Evolutionary conservation across 2,329 filamentous ascomycete species (phyloP), one percentile per base, ranked within the genome.

Genomic region (Neonectria ditissima): DNA sequence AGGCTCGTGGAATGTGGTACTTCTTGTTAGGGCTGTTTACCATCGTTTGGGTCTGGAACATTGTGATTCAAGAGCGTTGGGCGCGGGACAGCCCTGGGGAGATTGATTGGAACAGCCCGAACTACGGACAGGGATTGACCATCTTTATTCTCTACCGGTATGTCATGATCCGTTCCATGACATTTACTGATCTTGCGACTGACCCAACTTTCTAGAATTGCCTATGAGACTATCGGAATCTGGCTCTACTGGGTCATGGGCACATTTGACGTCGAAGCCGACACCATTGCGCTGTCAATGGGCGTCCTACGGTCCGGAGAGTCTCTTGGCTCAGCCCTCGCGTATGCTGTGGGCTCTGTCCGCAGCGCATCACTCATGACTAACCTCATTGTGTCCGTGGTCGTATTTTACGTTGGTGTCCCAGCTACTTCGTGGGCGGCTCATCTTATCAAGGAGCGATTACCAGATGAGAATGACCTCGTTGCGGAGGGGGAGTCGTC

Each of bases 21-120:
- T 13, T 13, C 13, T 14, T 44, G 11, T 13, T 44, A 10, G 41
- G 10, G 5, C 41, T 44, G 4, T 24, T 44, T 10, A 22, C 41
- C 10, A 7, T 44, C 41, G 41, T 44, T 11, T 44, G 41, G 54
- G 41, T 56, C 10, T 56, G 54, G 54, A 56, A 48, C 22, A 41
- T 56, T 20, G 54, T 41, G 22, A 39, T 56, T 34, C 54, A 56
- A 20, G 54, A 56, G 5, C 54, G 54, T 9, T 56, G 54, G 54
- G 54, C 43, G 9, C 47, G 37, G 18, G 43, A 56, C 20, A 56
- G 22, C 43, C 54, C 43, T 3, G 43, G 54, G 2, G 54, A 48
- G 14, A 56, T 48, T 11, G 54, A 56, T 39, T 48, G 54, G 54
- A 37, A 43, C 20, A 56, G 54, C 9, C 28, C 26, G 16, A 56